Conservation (phyloP, 108 stramenopile species). For the Stephanodiscus minutulus region DNA sequence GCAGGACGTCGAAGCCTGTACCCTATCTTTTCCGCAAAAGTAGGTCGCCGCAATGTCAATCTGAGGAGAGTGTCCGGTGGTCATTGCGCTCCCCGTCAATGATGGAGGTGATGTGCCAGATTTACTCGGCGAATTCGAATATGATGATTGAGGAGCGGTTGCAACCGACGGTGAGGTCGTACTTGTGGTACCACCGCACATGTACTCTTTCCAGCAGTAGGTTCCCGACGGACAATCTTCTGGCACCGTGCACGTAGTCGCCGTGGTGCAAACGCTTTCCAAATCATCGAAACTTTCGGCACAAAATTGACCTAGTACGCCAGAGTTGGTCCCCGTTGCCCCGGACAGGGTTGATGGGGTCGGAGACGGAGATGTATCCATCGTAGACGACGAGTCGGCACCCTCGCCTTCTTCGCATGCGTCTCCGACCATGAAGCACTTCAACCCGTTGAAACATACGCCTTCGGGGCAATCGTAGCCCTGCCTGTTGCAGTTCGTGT, state of each 20-base stretch:
- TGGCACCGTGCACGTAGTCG: not conserved
- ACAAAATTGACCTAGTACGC: slow-evolving; percentile 1
- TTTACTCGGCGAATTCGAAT: not conserved
- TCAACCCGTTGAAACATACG: slow-evolving; percentile 30
- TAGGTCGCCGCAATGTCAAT: slow-evolving; percentile 1
- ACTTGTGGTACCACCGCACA: not conserved
- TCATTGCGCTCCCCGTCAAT: too few relatives aligned
- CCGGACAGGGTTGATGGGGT: not conserved
- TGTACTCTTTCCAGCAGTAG: slow-evolving; percentile 6
- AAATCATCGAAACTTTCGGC: not conserved
- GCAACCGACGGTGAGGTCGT: not conserved
- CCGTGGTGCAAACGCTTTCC: slow-evolving; percentile 3
- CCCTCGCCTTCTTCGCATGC: not conserved
- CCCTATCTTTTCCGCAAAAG: slow-evolving; percentile 28
- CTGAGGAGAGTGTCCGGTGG: too few relatives aligned
- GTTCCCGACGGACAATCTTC: slow-evolving; percentile 14
- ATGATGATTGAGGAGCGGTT: not conserved
- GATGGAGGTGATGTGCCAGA: not conserved
- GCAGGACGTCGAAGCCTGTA: slow-evolving; percentile 28
- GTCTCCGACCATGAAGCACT: slow-evolving; percentile 34
- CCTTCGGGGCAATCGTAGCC: slow-evolving; percentile 42
- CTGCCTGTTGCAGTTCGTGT: slow-evolving; percentile 29
- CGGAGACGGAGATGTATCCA: not conserved
- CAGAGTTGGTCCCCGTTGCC: not conserved
- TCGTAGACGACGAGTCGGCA: not conserved